Percentiles rank a stretch among this genome's conserved stretches.
Conservation (phyloP, 1,284 basidiomycete species). For the Ustilago lituana region DNA sequence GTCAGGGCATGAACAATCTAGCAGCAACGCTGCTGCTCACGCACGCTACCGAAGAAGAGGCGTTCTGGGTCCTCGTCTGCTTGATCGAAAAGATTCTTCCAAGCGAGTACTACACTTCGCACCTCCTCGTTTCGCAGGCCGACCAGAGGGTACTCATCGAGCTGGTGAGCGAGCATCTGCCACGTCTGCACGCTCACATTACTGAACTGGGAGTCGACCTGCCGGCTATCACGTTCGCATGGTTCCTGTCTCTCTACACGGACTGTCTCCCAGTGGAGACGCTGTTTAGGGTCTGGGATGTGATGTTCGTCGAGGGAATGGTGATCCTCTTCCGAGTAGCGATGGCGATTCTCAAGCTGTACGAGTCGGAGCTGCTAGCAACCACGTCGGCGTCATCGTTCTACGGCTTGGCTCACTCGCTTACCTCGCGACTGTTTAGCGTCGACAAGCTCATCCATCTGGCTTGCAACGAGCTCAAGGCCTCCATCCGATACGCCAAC, state of each 20-base stretch:
- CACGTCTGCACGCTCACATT: slow-evolving; percentile 80
- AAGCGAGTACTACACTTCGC: slow-evolving; percentile 68
- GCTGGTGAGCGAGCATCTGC: slow-evolving; percentile 80
- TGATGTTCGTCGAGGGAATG: slow-evolving; percentile 92
- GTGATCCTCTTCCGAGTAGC: slow-evolving; percentile 87
- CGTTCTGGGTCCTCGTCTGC: slow-evolving; percentile 92
- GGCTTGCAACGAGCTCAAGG: slow-evolving; percentile 74
- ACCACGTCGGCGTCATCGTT: slow-evolving; percentile 85
- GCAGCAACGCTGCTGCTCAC: slow-evolving; percentile 92
- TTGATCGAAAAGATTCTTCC: slow-evolving; percentile 73
- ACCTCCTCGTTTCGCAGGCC: slow-evolving; percentile 79
- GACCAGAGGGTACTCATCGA: slow-evolving; percentile 91
- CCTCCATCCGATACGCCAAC: slow-evolving; percentile 76
- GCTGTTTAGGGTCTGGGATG: slow-evolving; percentile 73
- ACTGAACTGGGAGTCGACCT: slow-evolving; percentile 85
- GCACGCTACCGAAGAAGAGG: slow-evolving; percentile 92
- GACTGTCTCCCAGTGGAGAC: slow-evolving; percentile 91
- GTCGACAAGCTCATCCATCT: slow-evolving; percentile 80
- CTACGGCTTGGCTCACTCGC: slow-evolving; percentile 83
- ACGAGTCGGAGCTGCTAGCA: slow-evolving; percentile 81
- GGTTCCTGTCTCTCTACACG: slow-evolving; percentile 96
- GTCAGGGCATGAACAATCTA: slow-evolving; percentile 84
- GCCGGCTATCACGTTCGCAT: slow-evolving; percentile 93
- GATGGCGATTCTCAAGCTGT: slow-evolving; percentile 82
- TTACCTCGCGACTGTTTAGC: slow-evolving; percentile 90